Conservation (phyloP, 306 rosid species). For the Cucurbita ficifolia region DNA sequence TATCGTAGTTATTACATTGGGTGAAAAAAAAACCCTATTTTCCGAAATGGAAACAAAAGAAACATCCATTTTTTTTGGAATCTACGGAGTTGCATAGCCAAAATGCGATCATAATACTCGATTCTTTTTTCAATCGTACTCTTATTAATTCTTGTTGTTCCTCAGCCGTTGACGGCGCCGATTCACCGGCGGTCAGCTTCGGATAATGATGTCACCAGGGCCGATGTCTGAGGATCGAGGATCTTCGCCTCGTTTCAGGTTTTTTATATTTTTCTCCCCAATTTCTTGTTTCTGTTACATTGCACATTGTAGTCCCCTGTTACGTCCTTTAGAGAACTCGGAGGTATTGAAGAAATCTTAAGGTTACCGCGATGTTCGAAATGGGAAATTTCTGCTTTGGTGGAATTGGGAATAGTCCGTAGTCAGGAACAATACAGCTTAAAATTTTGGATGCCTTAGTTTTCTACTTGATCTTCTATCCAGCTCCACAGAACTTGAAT, state of each 20-base stretch:
- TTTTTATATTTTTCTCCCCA: not conserved
- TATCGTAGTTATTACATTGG: no score
- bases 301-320: not conserved
- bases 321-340: not conserved
- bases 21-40: no score
- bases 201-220: conserved; percentile 70
- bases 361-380: not conserved
- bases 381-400: not conserved
- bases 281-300: not conserved
- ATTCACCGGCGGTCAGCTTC: not conserved
- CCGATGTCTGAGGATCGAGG: conserved; percentile 61
- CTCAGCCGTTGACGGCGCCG: not conserved
- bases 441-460: not conserved
- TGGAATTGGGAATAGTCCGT: not conserved
- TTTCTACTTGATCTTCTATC: not conserved
- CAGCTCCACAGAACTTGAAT: not conserved
- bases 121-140: not conserved
- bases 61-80: no score
- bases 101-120: not conserved
- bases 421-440: not conserved
- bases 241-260: conserved; percentile 63
- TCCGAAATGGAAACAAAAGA: no score
- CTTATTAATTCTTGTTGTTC: not conserved
- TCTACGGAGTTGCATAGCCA: not conserved
- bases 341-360: not conserved